Base-by-base conservation (phyloP, 768 basidiomycete species). In the Coprinellus micaceus region DNA sequence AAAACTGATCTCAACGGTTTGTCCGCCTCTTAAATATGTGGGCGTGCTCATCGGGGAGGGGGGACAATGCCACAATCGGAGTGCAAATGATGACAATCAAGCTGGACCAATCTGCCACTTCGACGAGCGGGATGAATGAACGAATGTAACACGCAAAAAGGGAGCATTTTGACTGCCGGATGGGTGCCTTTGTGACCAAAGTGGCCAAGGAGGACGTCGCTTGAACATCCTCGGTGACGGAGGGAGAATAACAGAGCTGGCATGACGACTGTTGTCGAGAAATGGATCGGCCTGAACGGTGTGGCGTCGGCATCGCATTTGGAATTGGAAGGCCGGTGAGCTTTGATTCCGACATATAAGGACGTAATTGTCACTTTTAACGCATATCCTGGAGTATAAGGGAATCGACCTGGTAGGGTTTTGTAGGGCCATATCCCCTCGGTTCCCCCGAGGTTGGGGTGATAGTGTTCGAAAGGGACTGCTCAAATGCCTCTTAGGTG, bases 61-160 rank as follows among this genome's bases (percentile, higher is more conserved):
- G 19, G 26, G 30, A 51, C 49, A 51, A 51, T 51, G 49, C 49
- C 29, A 51, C 49, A 17, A 51, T 21, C 33, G 49, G 33, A 51
- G 49, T 33, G 30, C 49, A 51, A 51, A 51, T 24, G 49, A 21
- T 51, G 49, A 37, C 49, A 51, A 51, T 51, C 49, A 37, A 51
- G 22, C 56, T 61, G 53, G 55, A 61, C 48, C 19, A 6, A 43
- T 43, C 5, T 43, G 40, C 40, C 40, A 43, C 40, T 17, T 17
- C 13, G 40, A 10, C 15, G 7, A 43, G 13, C 40, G 7, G 7
- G n/a, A 43, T 17, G 33, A 33, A 33, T 33, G 6, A 33, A 13
- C 7, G 13, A 6, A 33, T 13, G 7, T 6, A 6, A 33, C 33
- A 13, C 6, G 33, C 33, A 6, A 33, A 6, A 33, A 43, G 7